Percentiles rank a stretch among this genome's conserved stretches.
phyloP scores from a whole-genome alignment of 352 stramenopile genomes.

The Phytophthora meadii region DNA sequence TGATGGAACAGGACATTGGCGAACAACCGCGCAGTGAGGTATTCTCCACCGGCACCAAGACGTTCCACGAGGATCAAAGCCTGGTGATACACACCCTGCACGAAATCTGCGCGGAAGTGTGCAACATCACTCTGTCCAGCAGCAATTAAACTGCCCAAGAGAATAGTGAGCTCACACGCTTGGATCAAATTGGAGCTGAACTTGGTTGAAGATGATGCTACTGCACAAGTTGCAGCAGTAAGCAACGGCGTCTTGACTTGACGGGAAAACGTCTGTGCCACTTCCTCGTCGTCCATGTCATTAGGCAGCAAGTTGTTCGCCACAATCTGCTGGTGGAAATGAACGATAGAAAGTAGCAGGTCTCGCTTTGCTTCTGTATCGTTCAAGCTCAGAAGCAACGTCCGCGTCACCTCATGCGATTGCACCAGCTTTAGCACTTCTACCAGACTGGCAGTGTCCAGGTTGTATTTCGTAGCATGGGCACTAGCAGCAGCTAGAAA shows the following conservation, averaged over 20 bases:
- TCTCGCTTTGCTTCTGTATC: conserved; percentile 30
- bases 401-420: conserved; percentile 11
- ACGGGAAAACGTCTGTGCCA: conserved; percentile 32
- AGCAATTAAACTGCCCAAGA: conserved; percentile 37
- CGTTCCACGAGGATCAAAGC: conserved; percentile 49
- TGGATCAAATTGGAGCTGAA: conserved; percentile 37
- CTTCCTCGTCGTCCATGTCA: conserved; percentile 65
- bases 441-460: conserved; percentile 41
- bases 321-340: conserved; percentile 44
- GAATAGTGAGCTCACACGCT: conserved; percentile 39
- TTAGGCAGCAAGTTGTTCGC: conserved; percentile 43
- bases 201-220: conserved; percentile 17
- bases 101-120: conserved; percentile 29
- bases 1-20: conserved; percentile 56
- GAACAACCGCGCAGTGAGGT: conserved; percentile 57
- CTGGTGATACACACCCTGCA: conserved; percentile 46
- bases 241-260: conserved; percentile 30
- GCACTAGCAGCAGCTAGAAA: conserved; percentile 50
- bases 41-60: conserved; percentile 56
- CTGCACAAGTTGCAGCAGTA: conserved; percentile 20
- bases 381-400: conserved; percentile 20
- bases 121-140: conserved; percentile 5
- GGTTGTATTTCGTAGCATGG: conserved; percentile 64
- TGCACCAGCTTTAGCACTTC: conserved; percentile 47
- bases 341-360: conserved; percentile 38